Conservation (phyloP, 805 yeast species). For the Huiozyma naganishii region DNA sequence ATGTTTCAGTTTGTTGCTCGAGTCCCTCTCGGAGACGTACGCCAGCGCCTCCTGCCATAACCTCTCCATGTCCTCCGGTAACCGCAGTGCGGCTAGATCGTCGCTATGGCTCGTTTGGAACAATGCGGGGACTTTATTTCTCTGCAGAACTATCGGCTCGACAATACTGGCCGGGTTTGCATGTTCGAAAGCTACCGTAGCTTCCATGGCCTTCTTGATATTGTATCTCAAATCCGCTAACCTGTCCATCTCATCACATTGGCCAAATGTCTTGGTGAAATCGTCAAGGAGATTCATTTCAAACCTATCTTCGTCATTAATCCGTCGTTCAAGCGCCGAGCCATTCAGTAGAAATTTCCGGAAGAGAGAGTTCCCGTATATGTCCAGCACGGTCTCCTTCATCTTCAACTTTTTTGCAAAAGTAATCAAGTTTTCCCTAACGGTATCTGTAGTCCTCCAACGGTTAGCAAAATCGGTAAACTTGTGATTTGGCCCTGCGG, state of each 20-base stretch:
- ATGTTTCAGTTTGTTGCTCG: slow-evolving; percentile 8
- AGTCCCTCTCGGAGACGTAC: slow-evolving; percentile 5
- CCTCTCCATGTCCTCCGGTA: slow-evolving; percentile 11
- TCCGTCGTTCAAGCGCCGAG: background rate
- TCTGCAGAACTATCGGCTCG: slow-evolving; percentile 15
- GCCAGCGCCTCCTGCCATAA: slow-evolving; percentile 11
- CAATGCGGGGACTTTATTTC: slow-evolving; percentile 11
- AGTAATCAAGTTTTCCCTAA: too few relatives aligned
- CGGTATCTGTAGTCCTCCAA: too few relatives aligned
- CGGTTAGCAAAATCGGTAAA: too few relatives aligned
- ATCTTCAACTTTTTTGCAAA: background rate
- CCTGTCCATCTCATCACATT: background rate
- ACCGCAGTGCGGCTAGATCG: slow-evolving; percentile 4
- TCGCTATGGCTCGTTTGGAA: slow-evolving; percentile 7
- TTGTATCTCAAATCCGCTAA: background rate
- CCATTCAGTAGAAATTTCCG: background rate
- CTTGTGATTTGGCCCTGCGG: too few relatives aligned
- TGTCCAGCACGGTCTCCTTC: background rate
- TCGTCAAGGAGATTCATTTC: background rate
- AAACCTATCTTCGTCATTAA: background rate
- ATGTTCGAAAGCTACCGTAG: background rate
- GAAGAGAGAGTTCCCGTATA: background rate
- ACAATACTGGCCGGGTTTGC: background rate
- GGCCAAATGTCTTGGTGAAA: background rate
- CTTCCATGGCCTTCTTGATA: background rate